A percentile compares a stretch with the other conserved stretches of the same genome.
phyloP scores from a whole-genome alignment of 176 grass and related monocot genomes.

The Musa acuminata region DNA sequence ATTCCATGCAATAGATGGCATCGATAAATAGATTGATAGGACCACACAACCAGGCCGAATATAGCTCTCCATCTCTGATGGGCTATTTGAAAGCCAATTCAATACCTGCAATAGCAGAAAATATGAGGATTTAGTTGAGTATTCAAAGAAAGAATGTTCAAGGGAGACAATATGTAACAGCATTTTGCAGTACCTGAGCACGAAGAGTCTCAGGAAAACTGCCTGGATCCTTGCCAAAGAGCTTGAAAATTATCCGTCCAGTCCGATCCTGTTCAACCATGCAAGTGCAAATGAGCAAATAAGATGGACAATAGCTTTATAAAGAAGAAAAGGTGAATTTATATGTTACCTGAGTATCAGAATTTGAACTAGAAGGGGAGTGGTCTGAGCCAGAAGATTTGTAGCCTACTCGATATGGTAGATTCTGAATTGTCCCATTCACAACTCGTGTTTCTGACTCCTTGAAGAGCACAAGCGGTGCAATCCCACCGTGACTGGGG shows the following conservation, averaged over 20 bases:
- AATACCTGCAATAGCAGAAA: conserved; percentile 47
- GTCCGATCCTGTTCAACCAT: conserved; percentile 63
- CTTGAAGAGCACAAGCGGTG: conserved; percentile 59
- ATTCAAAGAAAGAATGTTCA: background rate
- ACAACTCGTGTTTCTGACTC: conserved; percentile 42
- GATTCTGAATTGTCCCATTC: conserved; percentile 41
- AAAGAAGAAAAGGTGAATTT: background rate
- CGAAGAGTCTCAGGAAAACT: conserved; percentile 66
- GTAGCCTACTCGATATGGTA: conserved; percentile 43
- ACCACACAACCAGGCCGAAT: conserved; percentile 91
- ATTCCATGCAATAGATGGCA: conserved; percentile 82
- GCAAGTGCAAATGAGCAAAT: background rate
- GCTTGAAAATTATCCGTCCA: conserved; percentile 93
- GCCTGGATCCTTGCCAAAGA: conserved; percentile 94
- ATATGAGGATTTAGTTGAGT: background rate
- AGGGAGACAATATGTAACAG: background rate
- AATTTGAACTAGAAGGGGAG: conserved; percentile 90
- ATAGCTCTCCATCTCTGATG: conserved; percentile 92
- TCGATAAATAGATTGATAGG: conserved; percentile 78
- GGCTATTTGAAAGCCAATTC: conserved; percentile 90
- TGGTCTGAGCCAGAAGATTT: conserved; percentile 86
- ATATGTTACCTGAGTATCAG: conserved; percentile 42
- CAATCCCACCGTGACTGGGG: conserved; percentile 44
- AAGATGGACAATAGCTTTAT: background rate
- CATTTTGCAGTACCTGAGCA: conserved; percentile 37